These are phyloP conservation scores for Epichloe baconii DNA, from an alignment of 2,329 filamentous ascomycete genomes.

Conservation along the genomic window DNA sequence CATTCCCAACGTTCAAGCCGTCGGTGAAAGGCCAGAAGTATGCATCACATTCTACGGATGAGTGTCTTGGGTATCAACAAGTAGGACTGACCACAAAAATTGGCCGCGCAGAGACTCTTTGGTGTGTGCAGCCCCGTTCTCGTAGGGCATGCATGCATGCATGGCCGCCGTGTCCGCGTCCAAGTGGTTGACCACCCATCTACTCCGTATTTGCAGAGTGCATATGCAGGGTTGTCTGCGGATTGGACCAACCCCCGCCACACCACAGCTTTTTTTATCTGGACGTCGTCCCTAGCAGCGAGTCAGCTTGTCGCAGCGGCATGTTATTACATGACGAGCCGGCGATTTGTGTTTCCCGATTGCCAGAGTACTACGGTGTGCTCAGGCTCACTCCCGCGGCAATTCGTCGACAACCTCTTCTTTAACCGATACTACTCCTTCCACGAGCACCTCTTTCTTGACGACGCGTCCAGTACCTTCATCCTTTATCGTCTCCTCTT, in stretches of 20 bases:
- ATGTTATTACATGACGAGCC: neutral
- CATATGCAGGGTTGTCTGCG: constrained; percentile 2
- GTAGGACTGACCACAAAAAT: neutral
- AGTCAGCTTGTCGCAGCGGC: neutral
- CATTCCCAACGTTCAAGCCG: too few species aligned
- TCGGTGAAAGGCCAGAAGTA: neutral
- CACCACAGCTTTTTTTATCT: neutral
- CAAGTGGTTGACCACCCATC: neutral
- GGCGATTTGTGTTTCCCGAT: neutral
- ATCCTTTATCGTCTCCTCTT: constrained; percentile 14
- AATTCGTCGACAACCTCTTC: neutral
- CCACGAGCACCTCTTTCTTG: constrained; percentile 13
- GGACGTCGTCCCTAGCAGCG: neutral
- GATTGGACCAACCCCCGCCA: neutral
- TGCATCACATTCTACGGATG: neutral
- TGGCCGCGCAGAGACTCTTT: neutral
- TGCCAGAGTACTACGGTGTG: neutral
- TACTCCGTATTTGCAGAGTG: neutral
- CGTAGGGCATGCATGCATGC: constrained; percentile 4
- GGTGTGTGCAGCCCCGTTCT: neutral
- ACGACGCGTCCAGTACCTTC: constrained; percentile 13
- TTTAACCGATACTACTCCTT: constrained; percentile 12
- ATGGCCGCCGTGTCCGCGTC: neutral
- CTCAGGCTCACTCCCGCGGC: neutral
- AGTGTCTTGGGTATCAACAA: neutral